Base-by-base conservation (phyloP, 1,284 basidiomycete genomes). In the Mycena sp. region DNA sequence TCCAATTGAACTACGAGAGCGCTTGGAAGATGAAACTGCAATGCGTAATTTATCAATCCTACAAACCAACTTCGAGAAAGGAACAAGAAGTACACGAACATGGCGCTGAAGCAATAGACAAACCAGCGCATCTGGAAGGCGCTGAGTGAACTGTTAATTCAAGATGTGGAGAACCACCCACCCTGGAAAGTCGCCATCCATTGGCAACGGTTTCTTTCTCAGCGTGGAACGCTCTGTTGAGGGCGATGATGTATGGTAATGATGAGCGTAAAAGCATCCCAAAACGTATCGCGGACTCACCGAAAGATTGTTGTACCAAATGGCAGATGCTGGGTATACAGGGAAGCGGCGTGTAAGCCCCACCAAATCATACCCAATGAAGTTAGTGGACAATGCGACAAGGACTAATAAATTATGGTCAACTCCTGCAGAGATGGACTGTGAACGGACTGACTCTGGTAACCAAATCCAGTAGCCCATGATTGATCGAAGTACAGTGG, bases 281-380 rank as follows among this genome's bases (percentile, higher is more conserved):
- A 16, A 56, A n/a, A n/a, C 54, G 29, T 67, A 65, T 9, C 62
- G 40, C n/a, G 65, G 49, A 23, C 61, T 65, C 5, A 37, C 43
- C 63, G n/a, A n/a, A 29, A 35, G 11, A n/a, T 30, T n/a, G 11
- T 5, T 6, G 7, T 37, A 63, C 68, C 68, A 69, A 19, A 69
- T 60, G 4, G 66, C 62, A n/a, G 23, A 21, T 3, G 58, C 52
- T 2, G 89, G 87, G 73, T 84, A 85, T 3, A 88, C 84, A 41
- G 89, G 77, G 75, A 87, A 87, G 0, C 82, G 78, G 4, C 84
- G 75, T n/a, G 81, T 81, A 25, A 88, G 69, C 1, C 90, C 90
- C 0, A 88, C 87, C 68, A 81, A n/a, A n/a, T n/a, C n/a, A n/a
- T n/a, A 14, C 32, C 32, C 14, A 35, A 35, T 35, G 32, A 7